These are phyloP conservation scores for Kuraishia floccosa DNA, from an alignment of 805 yeast genomes.

Conservation along the genomic window DNA sequence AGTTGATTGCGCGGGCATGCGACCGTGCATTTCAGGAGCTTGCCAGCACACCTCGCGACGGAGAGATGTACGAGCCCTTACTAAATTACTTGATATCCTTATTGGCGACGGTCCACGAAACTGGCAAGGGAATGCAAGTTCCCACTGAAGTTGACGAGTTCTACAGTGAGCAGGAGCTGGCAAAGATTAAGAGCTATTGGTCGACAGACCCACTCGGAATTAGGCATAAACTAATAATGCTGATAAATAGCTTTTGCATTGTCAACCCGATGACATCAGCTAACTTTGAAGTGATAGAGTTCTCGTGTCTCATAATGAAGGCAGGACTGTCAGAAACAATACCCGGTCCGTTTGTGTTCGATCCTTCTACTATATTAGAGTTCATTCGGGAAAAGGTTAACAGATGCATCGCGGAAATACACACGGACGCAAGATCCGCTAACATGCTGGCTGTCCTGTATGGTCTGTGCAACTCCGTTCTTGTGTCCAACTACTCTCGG, in stretches of 20 bases:
- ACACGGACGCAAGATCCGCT: conserved; percentile 11
- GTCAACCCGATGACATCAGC: conserved; percentile 22
- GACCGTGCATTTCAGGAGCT: conserved; percentile 8
- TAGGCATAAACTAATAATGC: conserved; percentile 26
- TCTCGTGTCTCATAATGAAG: conserved; percentile 50
- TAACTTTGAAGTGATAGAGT: conserved; percentile 46
- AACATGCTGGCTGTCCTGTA: conserved; percentile 31
- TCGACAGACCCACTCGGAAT: conserved; percentile 30
- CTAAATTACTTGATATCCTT: conserved; percentile 43
- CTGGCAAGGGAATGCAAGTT: conserved; percentile 58
- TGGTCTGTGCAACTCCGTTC: conserved; percentile 30
- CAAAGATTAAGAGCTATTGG: conserved; percentile 31
- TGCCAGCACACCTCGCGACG: conserved; percentile 2
- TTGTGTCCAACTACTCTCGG: conserved; percentile 22
- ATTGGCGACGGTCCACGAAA: conserved; percentile 50
- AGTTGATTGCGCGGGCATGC: conserved; percentile 11
- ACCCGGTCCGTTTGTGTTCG: conserved; percentile 58
- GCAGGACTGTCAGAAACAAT: conserved; percentile 51
- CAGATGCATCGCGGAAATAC: conserved; percentile 13
- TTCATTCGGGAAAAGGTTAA: conserved; percentile 26
- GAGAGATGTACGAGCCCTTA: conserved; percentile 13
- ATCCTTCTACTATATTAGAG: conserved; percentile 24
- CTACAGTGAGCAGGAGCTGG: conserved; percentile 20
- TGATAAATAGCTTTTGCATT: conserved; percentile 30
- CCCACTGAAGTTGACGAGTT: conserved; percentile 42